Conservation (phyloP, 208 protist genomes). For the Angomonas deanei region DNA sequence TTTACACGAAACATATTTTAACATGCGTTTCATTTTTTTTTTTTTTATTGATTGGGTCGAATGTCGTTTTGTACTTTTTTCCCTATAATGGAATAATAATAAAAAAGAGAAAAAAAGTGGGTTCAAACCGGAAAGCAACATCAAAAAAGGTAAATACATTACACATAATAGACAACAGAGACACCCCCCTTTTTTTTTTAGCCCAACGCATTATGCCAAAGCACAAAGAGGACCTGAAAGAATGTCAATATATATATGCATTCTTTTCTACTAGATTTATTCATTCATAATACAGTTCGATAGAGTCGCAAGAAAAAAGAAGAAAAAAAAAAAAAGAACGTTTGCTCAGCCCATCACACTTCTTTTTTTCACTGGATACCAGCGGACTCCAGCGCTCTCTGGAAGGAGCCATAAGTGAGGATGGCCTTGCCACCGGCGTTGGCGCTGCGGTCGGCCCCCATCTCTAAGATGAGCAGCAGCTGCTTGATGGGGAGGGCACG, state of each 20-base stretch:
- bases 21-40: background rate
- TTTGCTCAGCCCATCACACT: too few species aligned
- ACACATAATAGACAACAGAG: too few species aligned
- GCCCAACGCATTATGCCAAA: too few species aligned
- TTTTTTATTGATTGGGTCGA: background rate
- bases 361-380: slow-evolving; percentile 24
- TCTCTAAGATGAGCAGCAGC: slow-evolving; percentile 75
- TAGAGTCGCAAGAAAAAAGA: background rate
- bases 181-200: too few species aligned
- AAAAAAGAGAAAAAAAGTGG: slow-evolving; percentile 8
- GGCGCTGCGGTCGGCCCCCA: slow-evolving; percentile 46
- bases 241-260: too few species aligned
- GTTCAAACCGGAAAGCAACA: background rate
- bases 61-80: too few species aligned
- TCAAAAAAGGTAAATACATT: background rate
- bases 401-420: slow-evolving; percentile 41
- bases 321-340: slow-evolving; percentile 1
- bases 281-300: too few species aligned
- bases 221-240: too few species aligned
- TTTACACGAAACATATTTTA: background rate
- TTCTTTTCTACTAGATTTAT: too few species aligned
- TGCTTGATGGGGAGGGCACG: slow-evolving; percentile 69
- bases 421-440: slow-evolving; percentile 14
- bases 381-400: slow-evolving; percentile 48
- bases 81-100: slow-evolving; percentile 6